These are phyloP conservation scores for Hortiboletus campestris DNA, from an alignment of 768 basidiomycete species.

Conservation along the genomic window DNA sequence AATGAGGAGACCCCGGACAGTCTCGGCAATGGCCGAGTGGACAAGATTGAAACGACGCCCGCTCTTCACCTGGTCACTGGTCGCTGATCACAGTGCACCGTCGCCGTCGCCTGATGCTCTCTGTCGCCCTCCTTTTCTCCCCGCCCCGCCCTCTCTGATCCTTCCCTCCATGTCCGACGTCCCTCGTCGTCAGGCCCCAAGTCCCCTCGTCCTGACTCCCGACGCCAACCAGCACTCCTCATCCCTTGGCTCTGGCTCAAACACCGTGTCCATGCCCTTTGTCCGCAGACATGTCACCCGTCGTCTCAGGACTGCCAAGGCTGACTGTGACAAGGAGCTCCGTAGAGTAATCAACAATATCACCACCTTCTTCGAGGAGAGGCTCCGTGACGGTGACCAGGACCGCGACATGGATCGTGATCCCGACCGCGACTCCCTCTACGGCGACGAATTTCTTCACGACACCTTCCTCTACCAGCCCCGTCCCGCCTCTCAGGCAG, in stretches of 20 bases:
- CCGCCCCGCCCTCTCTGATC: conserved; percentile 12
- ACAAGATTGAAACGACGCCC: conserved; percentile 7
- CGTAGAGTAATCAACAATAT: conserved; percentile 92
- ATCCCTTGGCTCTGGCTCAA: conserved; percentile 51
- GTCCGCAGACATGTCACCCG: conserved; percentile 91
- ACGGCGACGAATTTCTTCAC: conserved; percentile 55
- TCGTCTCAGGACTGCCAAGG: conserved; percentile 90
- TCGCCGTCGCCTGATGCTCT: conserved; percentile 21
- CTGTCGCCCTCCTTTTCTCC: conserved; percentile 7
- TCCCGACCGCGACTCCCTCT: conserved; percentile 57
- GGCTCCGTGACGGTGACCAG: conserved; percentile 73
- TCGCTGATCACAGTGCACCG: conserved; percentile 13
- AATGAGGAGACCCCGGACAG: conserved; percentile 18
- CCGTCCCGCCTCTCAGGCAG: conserved; percentile 54
- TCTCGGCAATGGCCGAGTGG: conserved; percentile 7
- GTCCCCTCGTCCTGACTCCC: conserved; percentile 76
- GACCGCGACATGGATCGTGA: conserved; percentile 58
- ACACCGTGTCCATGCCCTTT: conserved; percentile 89
- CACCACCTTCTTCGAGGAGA: conserved; percentile 92
- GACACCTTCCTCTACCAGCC: conserved; percentile 63
- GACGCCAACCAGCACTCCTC: conserved; percentile 40
- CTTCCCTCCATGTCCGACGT: conserved; percentile 29
- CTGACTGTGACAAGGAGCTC: conserved; percentile 95
- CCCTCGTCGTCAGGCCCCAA: conserved; percentile 57
- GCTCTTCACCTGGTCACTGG: conserved; percentile 19